These are phyloP conservation scores for Rhizopogon roseolus DNA, from an alignment of 768 basidiomycete species.

Conservation along the genomic window DNA sequence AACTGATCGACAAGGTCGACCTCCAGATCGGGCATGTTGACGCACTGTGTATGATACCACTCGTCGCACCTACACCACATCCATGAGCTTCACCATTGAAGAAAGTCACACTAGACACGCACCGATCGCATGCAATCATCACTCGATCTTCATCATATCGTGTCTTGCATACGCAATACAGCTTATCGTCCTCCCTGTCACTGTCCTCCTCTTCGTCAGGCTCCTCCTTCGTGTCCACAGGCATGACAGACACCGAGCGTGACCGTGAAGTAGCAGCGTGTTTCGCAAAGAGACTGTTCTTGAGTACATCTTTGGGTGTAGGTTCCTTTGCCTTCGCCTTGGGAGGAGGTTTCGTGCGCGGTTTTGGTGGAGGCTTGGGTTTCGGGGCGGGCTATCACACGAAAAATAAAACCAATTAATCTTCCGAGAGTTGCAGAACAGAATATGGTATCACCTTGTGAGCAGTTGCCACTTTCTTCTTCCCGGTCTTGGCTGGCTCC, in stretches of 20 bases:
- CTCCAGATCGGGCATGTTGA: constrained; percentile 74
- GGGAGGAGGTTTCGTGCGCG: constrained; percentile 23
- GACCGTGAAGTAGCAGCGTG: constrained; percentile 40
- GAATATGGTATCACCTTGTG: constrained; percentile 14
- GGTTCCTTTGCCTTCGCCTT: constrained; percentile 24
- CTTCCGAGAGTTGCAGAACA: background rate
- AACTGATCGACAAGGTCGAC: constrained; percentile 91
- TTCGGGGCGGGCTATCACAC: constrained; percentile 16
- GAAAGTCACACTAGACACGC: constrained; percentile 19
- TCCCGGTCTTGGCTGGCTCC: constrained; percentile 22
- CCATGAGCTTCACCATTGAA: background rate
- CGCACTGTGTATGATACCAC: constrained; percentile 90
- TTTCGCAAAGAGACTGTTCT: constrained; percentile 15
- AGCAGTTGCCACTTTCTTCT: constrained; percentile 27
- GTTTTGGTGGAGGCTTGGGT: constrained; percentile 25
- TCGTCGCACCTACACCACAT: constrained; percentile 71
- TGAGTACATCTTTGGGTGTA: constrained; percentile 8
- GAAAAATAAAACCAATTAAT: background rate
- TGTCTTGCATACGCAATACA: constrained; percentile 88
- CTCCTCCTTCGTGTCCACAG: constrained; percentile 43
- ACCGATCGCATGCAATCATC: constrained; percentile 96
- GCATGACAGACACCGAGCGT: constrained; percentile 68
- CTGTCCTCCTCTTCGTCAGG: constrained; percentile 43
- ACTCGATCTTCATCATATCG: constrained; percentile 81
- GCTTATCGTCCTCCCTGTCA: constrained; percentile 43